Evolutionary conservation across 306 rosid genomes (phyloP), one percentile per base, ranked within the genome.

Genomic region (Arachis stenosperma): DNA sequence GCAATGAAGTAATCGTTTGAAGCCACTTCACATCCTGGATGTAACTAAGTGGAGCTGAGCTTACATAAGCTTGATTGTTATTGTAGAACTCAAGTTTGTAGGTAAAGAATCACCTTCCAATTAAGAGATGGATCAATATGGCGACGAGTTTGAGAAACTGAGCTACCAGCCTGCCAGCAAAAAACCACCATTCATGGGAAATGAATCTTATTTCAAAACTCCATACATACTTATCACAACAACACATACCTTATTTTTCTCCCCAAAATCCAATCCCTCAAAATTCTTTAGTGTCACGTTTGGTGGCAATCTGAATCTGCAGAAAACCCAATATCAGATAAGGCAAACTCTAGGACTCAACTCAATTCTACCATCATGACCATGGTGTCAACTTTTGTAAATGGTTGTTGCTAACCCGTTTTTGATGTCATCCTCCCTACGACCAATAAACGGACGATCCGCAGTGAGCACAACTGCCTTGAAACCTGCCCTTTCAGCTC

Each of bases 401-500:
- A 44, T 27, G 13, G 13, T 6, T 29, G 11, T 62, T 59, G 9
- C 10, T 12, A 64, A 88, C 99, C 99, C 87, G 87, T 95, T 95
- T 85, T 90, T 95, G 78, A 95, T 91, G 77, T 95, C 98, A 33
- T 96, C 97, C 79, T 95, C 97, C 78, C 99, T 81, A 47, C 96
- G 96, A 69, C 99, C 99, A 30, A 95, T 96, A 51, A 85, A 51
- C 57, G 99, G 99, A 74, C 91, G 86, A 79, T 95, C 99, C 48
- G 87, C 99, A 13, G 99, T 95, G 58, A 95, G 93, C 42, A 88
- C 96, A 80, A 95, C 90, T 37, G 99, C 99, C 86, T 88, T 95
- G 86, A 89, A 95, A 75, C 98, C 98, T 67, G 99, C 98, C 67
- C 78, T 88, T 84, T 95, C 99, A 41, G 99, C 99, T 88, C 98